These are phyloP conservation scores for Suhomyces terraborum DNA, from an alignment of 1,139 yeast species.

Conservation along the genomic window DNA sequence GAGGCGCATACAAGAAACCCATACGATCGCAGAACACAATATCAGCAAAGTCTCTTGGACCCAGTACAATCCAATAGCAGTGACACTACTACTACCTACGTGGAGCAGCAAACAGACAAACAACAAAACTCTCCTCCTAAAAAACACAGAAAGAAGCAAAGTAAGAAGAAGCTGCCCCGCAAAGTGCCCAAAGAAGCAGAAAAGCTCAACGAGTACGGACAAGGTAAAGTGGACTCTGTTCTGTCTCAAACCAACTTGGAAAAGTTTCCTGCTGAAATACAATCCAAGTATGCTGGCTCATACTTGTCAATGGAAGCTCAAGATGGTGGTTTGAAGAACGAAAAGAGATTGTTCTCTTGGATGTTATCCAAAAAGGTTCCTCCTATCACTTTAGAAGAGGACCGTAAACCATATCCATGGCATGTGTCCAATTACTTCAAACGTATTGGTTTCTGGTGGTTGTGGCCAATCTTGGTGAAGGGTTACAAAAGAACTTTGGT, in stretches of 20 bases:
- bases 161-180: not conserved
- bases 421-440: conserved; percentile 26
- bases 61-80: conserved; percentile 11
- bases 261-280: conserved; percentile 1
- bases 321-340: conserved; percentile 17
- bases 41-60: conserved; percentile 11
- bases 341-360: conserved; percentile 26
- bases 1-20: conserved; percentile 8
- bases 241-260: conserved; percentile 21
- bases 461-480: conserved; percentile 41
- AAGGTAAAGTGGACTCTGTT: conserved; percentile 7
- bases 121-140: conserved; percentile 7
- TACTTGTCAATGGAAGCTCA: conserved; percentile 9
- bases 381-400: conserved; percentile 38
- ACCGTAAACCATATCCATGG: conserved; percentile 44
- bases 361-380: conserved; percentile 39
- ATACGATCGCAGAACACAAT: conserved; percentile 6
- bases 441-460: conserved; percentile 43
- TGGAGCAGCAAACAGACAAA: conserved; percentile 12
- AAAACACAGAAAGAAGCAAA: conserved; percentile 7
- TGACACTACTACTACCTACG: conserved; percentile 16
- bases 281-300: conserved; percentile 10
- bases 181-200: not conserved
- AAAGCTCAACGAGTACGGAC: not conserved
- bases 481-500: conserved; percentile 48